Percentiles rank a stretch among this genome's conserved stretches.
phyloP scores from a whole-genome alignment of 2,329 filamentous ascomycete genomes.

The Beauveria asiatica region DNA sequence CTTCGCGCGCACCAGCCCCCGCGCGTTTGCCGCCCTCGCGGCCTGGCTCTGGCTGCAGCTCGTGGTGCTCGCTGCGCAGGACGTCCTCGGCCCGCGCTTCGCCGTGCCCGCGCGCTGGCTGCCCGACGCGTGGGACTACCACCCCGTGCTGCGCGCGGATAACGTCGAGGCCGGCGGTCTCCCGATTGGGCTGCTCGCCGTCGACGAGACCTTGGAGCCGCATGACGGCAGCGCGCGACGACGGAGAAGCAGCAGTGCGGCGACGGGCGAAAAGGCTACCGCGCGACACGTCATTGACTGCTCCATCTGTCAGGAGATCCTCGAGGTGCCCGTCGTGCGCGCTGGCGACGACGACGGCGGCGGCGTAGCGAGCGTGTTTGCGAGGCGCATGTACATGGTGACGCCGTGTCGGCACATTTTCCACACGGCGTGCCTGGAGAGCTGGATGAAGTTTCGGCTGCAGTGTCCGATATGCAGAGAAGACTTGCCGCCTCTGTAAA shows the following conservation, averaged over 20 bases:
- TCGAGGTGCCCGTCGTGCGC: slow-evolving; percentile 74
- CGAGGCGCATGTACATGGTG: slow-evolving; percentile 85
- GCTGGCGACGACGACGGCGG: slow-evolving; percentile 45
- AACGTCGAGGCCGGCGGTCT: slow-evolving; percentile 70
- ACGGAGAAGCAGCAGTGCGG: neutral
- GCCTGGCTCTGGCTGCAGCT: slow-evolving; percentile 87
- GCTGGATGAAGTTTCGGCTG: slow-evolving; percentile 88
- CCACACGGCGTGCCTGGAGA: slow-evolving; percentile 82
- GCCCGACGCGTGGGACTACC: slow-evolving; percentile 86
- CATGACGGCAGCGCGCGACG: neutral
- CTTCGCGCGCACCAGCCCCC: slow-evolving; percentile 61
- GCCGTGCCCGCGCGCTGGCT: slow-evolving; percentile 63
- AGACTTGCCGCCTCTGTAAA: slow-evolving; percentile 74
- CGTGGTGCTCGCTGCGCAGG: slow-evolving; percentile 68
- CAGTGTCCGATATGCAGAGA: slow-evolving; percentile 95
- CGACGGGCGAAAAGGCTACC: slow-evolving; percentile 23
- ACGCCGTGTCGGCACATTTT: slow-evolving; percentile 96
- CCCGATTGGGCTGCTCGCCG: slow-evolving; percentile 59
- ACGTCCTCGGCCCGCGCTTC: slow-evolving; percentile 80
- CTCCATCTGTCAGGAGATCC: slow-evolving; percentile 85
- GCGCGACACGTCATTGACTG: slow-evolving; percentile 64
- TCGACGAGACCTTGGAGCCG: neutral
- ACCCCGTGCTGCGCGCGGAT: slow-evolving; percentile 79
- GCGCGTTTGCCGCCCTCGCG: slow-evolving; percentile 49
- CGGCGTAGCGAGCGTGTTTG: slow-evolving; percentile 61